Conservation (phyloP, 495 filamentous ascomycete genomes). For the Daldinia bambusicola region DNA sequence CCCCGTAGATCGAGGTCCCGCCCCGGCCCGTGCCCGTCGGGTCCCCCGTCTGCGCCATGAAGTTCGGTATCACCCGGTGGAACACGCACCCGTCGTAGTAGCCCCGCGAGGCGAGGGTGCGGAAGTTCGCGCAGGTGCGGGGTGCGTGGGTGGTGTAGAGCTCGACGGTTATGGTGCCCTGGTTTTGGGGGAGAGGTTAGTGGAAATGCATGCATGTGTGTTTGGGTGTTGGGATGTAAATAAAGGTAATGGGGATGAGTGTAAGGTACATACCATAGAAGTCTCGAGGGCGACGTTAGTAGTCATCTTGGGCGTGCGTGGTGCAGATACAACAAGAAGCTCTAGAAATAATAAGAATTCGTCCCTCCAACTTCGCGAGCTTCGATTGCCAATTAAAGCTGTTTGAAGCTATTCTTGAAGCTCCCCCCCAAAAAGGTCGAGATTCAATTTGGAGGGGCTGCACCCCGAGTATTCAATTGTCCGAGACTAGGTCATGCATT, state of each 20-base stretch:
- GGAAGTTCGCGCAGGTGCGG: conserved; percentile 89
- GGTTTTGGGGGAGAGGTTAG: conserved; percentile 1
- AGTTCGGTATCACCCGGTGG: conserved; percentile 94
- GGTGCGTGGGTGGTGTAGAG: conserved; percentile 71
- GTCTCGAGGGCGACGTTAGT: conserved; percentile 82
- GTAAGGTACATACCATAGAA: conserved; percentile 79
- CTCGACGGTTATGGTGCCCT: conserved; percentile 86
- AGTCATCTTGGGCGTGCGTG: conserved; percentile 64
- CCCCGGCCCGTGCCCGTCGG: conserved; percentile 96
- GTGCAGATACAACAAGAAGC: background rate
- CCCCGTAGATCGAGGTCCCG: conserved; percentile 89
- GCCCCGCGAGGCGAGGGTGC: conserved; percentile 76
- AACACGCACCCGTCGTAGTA: conserved; percentile 89
- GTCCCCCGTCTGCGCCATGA: conserved; percentile 98
- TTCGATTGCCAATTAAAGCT: background rate
- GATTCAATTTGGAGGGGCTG: conserved; percentile 31
- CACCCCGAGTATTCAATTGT: conserved; percentile 10
- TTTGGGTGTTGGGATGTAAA: no score
- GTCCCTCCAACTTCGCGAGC: background rate
- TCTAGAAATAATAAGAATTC: background rate
- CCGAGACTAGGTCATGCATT: conserved; percentile 7
- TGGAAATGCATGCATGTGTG: no score
- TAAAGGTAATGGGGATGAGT: no score
- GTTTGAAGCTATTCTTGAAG: conserved; percentile 28
- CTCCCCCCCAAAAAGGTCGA: background rate